Evolutionary conservation across 1,284 basidiomycete genomes (phyloP).

Genomic region (Ceratobasidium sp.): DNA sequence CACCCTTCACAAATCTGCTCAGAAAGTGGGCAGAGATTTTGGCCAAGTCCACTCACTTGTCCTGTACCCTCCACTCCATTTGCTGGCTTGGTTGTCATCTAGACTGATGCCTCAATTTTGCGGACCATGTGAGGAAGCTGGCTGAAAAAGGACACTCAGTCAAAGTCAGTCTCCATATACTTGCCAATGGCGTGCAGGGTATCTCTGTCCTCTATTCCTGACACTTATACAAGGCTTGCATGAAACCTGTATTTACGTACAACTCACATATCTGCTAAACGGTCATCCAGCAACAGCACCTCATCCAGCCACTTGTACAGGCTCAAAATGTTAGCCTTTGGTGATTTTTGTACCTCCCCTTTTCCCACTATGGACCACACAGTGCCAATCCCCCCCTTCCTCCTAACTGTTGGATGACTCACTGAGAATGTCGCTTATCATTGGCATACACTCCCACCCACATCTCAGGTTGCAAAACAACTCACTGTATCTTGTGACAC

Average conservation of each 20-base stretch:
- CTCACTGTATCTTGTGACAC: background rate
- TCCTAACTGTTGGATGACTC: background rate
- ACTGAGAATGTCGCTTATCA: background rate
- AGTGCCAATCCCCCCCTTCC: background rate
- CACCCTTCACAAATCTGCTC: too few relatives aligned
- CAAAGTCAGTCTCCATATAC: background rate
- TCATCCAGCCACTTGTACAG: background rate
- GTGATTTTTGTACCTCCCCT: background rate
- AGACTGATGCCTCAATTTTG: conserved; percentile 44
- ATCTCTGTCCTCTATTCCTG: background rate
- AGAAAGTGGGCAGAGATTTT: too few relatives aligned
- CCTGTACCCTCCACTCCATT: background rate
- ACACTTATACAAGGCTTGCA: background rate
- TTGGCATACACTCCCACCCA: background rate
- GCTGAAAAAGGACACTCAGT: conserved; percentile 25
- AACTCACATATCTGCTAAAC: background rate
- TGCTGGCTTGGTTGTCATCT: conserved; percentile 44
- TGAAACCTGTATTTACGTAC: background rate
- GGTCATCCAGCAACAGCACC: too few relatives aligned
- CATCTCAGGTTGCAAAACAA: background rate
- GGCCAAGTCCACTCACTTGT: too few relatives aligned
- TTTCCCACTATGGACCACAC: background rate
- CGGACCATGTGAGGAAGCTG: conserved; percentile 14
- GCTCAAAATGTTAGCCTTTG: conserved; percentile 2
- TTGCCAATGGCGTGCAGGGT: background rate